phyloP scores from a whole-genome alignment of 768 basidiomycete genomes.

The Cyclocybe aegerita region DNA sequence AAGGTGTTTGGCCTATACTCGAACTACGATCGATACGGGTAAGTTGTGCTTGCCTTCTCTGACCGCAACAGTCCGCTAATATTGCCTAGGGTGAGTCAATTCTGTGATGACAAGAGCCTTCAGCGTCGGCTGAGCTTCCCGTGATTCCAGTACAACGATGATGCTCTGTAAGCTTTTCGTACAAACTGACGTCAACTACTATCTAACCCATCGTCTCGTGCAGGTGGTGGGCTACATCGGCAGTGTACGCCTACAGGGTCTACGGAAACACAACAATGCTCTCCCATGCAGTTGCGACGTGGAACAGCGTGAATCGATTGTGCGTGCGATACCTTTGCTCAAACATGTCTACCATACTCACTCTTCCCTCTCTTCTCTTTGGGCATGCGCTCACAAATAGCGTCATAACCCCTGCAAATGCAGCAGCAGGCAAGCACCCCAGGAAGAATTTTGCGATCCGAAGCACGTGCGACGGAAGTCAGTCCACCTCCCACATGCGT shows the following conservation, averaged over 20 bases:
- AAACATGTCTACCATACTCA: background rate
- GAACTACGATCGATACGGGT: constrained; percentile 45
- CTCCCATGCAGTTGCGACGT: constrained; percentile 43
- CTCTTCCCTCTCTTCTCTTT: background rate
- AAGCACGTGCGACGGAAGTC: constrained; percentile 44
- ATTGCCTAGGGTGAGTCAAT: constrained; percentile 14
- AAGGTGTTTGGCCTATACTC: constrained; percentile 35
- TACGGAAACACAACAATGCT: constrained; percentile 43
- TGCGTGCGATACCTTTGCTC: constrained; percentile 20
- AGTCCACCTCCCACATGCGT: constrained; percentile 11
- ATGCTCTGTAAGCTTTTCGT: constrained; percentile 36
- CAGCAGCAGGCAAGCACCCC: constrained; percentile 33
- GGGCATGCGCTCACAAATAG: constrained; percentile 19
- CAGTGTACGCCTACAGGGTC: constrained; percentile 46
- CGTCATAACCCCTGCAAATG: constrained; percentile 41
- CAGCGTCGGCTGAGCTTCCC: background rate
- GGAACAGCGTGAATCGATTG: constrained; percentile 49
- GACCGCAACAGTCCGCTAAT: background rate
- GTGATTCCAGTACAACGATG: constrained; percentile 41
- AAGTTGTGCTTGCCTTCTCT: constrained; percentile 9
- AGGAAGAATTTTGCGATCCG: constrained; percentile 40
- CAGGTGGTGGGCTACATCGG: constrained; percentile 57
- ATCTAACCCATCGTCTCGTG: background rate
- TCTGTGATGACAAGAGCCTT: background rate
- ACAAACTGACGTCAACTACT: background rate